Evolutionary conservation across 2,329 filamentous ascomycete genomes (phyloP).

Genomic region (Pseudogymnoascus sp.): DNA sequence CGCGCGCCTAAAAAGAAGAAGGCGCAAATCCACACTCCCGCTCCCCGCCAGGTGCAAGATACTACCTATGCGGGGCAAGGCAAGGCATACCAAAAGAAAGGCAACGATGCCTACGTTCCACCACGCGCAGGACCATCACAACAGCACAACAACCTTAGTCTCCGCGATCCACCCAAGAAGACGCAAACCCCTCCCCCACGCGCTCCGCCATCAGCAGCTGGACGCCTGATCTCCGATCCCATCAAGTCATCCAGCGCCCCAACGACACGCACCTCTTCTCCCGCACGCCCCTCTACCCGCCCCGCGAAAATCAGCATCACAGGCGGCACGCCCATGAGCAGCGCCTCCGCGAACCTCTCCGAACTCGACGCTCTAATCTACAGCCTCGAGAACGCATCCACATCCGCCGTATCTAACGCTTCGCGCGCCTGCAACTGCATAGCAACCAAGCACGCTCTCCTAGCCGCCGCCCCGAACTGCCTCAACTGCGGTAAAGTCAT

Average conservation of each 20-base stretch:
- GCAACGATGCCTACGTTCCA: constrained; percentile 64
- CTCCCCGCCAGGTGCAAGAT: constrained; percentile 54
- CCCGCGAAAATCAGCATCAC: constrained; percentile 61
- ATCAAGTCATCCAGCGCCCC: constrained; percentile 46
- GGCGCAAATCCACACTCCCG: constrained; percentile 51
- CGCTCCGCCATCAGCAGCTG: constrained; percentile 52
- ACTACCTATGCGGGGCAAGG: constrained; percentile 52
- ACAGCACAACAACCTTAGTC: constrained; percentile 30
- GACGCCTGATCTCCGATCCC: constrained; percentile 73
- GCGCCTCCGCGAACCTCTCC: constrained; percentile 63
- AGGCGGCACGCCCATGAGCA: constrained; percentile 74
- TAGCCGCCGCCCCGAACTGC: constrained; percentile 89
- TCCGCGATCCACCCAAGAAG: constrained; percentile 40
- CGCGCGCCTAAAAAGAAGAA: constrained; percentile 50
- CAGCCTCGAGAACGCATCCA: constrained; percentile 82
- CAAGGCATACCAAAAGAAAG: constrained; percentile 65
- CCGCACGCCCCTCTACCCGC: constrained; percentile 39
- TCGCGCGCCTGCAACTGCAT: constrained; percentile 78
- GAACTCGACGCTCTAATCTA: constrained; percentile 76
- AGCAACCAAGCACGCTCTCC: constrained; percentile 75
- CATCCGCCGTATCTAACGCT: constrained; percentile 55
- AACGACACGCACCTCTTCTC: constrained; percentile 41
- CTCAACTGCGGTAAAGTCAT: constrained; percentile 88
- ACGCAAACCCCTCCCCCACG: constrained; percentile 24
- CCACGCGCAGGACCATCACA: constrained; percentile 31